These are phyloP conservation scores for Typha latifolia DNA, from an alignment of 176 grass and related monocot genomes.

Conservation along the genomic window DNA sequence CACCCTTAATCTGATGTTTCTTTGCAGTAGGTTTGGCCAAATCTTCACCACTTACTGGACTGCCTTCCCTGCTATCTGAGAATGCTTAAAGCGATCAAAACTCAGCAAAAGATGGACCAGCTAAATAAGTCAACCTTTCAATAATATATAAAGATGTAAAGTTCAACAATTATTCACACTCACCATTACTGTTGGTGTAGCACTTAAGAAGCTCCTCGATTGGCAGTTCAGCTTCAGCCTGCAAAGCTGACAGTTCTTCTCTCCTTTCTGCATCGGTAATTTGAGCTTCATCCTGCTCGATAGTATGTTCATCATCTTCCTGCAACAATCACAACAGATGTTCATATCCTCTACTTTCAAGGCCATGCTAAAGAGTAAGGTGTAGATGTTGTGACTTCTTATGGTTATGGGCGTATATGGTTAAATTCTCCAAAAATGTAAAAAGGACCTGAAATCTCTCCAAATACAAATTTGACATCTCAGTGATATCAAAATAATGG, in stretches of 20 bases:
- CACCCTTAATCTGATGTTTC: constrained; percentile 63
- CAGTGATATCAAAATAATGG: too few species aligned
- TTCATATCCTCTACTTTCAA: constrained; percentile 8
- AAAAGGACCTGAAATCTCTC: too few species aligned
- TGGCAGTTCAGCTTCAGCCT: constrained; percentile 88
- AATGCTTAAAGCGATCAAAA: constrained; percentile 67
- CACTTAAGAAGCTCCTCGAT: constrained; percentile 58
- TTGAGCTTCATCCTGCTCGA: constrained; percentile 92
- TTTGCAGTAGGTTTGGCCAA: constrained; percentile 32
- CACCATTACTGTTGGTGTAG: constrained; percentile 18
- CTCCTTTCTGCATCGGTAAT: constrained; percentile 68
- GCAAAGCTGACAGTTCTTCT: constrained; percentile 73
- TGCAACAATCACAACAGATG: constrained; percentile 30
- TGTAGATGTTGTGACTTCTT: too few species aligned
- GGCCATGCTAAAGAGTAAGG: neutral
- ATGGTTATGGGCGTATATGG: too few species aligned
- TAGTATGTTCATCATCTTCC: constrained; percentile 85
- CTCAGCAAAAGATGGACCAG: constrained; percentile 20
- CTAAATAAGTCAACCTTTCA: neutral
- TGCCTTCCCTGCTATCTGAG: constrained; percentile 84
- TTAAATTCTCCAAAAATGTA: too few species aligned
- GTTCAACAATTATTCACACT: neutral
- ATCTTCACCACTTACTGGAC: constrained; percentile 31
- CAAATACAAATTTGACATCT: too few species aligned
- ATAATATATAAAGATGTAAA: neutral